Evolutionary conservation across 306 rosid species (phyloP).

Genomic region (Malus orientalis): DNA sequence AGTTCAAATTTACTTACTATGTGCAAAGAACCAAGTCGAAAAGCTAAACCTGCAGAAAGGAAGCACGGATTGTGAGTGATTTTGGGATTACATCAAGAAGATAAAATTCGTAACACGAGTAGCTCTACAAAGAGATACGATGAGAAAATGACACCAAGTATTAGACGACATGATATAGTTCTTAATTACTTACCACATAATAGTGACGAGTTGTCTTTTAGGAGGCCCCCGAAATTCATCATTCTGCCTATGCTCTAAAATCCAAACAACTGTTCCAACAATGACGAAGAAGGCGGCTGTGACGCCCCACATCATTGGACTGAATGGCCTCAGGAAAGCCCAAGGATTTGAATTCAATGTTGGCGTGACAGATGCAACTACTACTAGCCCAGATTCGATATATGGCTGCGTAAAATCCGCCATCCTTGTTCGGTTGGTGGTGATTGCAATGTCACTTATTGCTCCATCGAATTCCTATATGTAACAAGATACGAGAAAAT

Average conservation of each 20-base stretch:
- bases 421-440: too few relatives aligned
- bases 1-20: slow-evolving; percentile 49
- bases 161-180: neutral
- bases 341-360: too few relatives aligned
- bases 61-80: neutral
- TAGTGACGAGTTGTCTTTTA: slow-evolving; percentile 58
- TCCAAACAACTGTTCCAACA: slow-evolving; percentile 84
- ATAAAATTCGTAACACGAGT: neutral
- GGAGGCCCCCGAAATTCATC: slow-evolving; percentile 97
- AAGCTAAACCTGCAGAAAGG: slow-evolving; percentile 47
- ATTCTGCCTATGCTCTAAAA: slow-evolving; percentile 85
- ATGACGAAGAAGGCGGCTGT: too few relatives aligned
- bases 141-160: neutral
- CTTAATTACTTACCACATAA: slow-evolving; percentile 51
- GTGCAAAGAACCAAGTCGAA: slow-evolving; percentile 72
- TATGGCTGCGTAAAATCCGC: too few relatives aligned
- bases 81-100: neutral
- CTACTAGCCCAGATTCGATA: too few relatives aligned
- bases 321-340: too few relatives aligned
- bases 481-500: too few relatives aligned
- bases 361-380: too few relatives aligned
- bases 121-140: neutral
- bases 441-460: too few relatives aligned
- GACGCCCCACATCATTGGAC: too few relatives aligned
- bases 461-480: too few relatives aligned